A percentile compares a stretch with the other conserved stretches of the same genome.
phyloP scores from a whole-genome alignment of 1,139 yeast genomes.

The Suhomyces guaymorum region DNA sequence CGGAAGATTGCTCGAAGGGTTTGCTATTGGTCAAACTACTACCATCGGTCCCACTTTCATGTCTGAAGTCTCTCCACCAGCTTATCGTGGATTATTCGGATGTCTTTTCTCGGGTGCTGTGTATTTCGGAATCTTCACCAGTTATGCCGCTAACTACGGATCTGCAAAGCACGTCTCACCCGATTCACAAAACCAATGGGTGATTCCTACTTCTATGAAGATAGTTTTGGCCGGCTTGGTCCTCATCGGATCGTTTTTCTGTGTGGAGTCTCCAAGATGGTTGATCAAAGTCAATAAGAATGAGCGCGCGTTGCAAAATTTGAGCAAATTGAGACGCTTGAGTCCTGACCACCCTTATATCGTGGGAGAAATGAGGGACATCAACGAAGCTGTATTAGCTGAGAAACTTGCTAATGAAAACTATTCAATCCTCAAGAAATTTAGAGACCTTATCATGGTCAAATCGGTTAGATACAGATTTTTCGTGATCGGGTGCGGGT shows the following conservation, averaged over 20 bases:
- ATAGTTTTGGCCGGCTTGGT: slow-evolving; percentile 45
- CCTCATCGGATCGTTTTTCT: slow-evolving; percentile 37
- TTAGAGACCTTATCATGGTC: slow-evolving; percentile 37
- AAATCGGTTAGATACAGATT: slow-evolving; percentile 48
- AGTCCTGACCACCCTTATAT: slow-evolving; percentile 53
- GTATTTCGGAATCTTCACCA: slow-evolving; percentile 53
- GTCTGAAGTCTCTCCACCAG: slow-evolving; percentile 55
- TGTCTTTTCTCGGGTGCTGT: slow-evolving; percentile 58
- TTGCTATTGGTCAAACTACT: slow-evolving; percentile 58
- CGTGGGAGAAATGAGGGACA: slow-evolving; percentile 52
- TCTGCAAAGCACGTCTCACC: slow-evolving; percentile 35
- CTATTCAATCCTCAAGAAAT: slow-evolving; percentile 15
- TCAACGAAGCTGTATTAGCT: slow-evolving; percentile 46
- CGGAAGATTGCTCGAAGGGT: slow-evolving; percentile 55
- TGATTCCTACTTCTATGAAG: slow-evolving; percentile 40
- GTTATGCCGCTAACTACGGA: slow-evolving; percentile 52
- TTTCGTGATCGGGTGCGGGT: slow-evolving; percentile 39
- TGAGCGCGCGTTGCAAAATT: slow-evolving; percentile 35
- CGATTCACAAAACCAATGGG: slow-evolving; percentile 38
- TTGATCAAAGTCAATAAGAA: slow-evolving; percentile 37
- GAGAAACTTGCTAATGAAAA: slow-evolving; percentile 38
- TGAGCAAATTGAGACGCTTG: slow-evolving; percentile 50
- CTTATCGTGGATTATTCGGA: slow-evolving; percentile 52
- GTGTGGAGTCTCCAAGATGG: slow-evolving; percentile 51
- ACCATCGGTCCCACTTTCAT: slow-evolving; percentile 58